Evolutionary conservation across 768 basidiomycete species (phyloP).

Genomic region (Xerocomellus chrysenteron): DNA sequence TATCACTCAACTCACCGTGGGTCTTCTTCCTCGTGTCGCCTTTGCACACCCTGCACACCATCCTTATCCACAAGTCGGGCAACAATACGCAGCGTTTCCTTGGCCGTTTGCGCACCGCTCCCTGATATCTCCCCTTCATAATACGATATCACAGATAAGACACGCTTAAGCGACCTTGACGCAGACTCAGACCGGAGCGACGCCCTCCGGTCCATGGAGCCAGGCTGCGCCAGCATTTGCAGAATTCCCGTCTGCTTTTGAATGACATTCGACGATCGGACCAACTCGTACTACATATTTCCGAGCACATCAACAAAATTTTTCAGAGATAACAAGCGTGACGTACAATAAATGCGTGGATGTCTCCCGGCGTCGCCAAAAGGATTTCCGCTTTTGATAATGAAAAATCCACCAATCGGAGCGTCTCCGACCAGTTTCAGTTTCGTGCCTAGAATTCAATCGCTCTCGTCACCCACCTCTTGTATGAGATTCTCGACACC

Average conservation of each 20-base stretch:
- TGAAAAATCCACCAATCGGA: constrained; percentile 52
- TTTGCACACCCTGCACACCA: constrained; percentile 47
- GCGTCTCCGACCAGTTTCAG: constrained; percentile 36
- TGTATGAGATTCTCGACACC: constrained; percentile 52
- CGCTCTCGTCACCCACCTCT: constrained; percentile 43
- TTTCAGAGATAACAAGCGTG: background rate
- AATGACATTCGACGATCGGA: constrained; percentile 51
- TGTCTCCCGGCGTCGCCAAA: constrained; percentile 50
- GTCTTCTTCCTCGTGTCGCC: constrained; percentile 34
- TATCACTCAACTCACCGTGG: constrained; percentile 44
- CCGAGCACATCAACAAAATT: background rate
- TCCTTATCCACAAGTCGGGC: constrained; percentile 59
- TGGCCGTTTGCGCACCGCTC: constrained; percentile 47
- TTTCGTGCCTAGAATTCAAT: background rate
- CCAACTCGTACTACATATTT: constrained; percentile 56
- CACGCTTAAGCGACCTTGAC: constrained; percentile 40
- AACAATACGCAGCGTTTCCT: constrained; percentile 56
- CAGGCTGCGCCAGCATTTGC: constrained; percentile 35
- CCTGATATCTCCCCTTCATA: constrained; percentile 53
- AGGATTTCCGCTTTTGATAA: constrained; percentile 53
- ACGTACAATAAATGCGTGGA: constrained; percentile 65
- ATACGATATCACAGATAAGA: constrained; percentile 46
- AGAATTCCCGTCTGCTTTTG: constrained; percentile 48
- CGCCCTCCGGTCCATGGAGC: constrained; percentile 27
- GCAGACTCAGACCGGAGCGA: constrained; percentile 34